Percentiles rank a stretch among this genome's conserved stretches.
Conservation (phyloP, 1,139 yeast species). For the Casaregolazyma lundiana region DNA sequence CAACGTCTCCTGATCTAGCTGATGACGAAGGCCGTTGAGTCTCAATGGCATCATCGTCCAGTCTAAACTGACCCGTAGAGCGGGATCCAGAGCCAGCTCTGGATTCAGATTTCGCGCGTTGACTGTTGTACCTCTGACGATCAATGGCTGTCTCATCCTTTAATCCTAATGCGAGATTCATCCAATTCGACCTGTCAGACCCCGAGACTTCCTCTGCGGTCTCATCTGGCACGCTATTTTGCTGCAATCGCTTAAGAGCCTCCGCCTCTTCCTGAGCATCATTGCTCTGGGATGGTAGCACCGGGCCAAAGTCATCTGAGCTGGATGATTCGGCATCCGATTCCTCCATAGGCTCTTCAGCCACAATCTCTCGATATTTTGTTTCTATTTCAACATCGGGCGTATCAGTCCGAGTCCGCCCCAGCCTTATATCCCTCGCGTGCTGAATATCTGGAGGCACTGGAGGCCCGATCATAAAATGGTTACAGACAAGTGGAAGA, state of each 20-base stretch:
- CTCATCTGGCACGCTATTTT: slow-evolving; percentile 6
- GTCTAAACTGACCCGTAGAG: background rate
- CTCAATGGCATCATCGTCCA: background rate
- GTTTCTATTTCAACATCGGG: background rate
- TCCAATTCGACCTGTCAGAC: slow-evolving; percentile 15
- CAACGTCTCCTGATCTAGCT: background rate
- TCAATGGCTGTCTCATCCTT: background rate
- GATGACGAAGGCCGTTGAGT: slow-evolving; percentile 1
- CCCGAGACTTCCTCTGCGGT: background rate
- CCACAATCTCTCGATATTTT: background rate
- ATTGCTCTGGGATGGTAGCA: slow-evolving; percentile 8
- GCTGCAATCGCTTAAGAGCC: slow-evolving; percentile 15
- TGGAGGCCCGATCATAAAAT: slow-evolving; percentile 17
- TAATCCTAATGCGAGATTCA: slow-evolving; percentile 17
- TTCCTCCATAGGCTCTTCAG: slow-evolving; percentile 9
- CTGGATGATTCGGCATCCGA: slow-evolving; percentile 7
- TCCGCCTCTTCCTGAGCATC: slow-evolving; percentile 15
- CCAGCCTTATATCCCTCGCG: slow-evolving; percentile 7
- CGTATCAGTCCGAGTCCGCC: background rate
- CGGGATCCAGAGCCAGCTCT: background rate
- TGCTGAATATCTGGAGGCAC: slow-evolving; percentile 16
- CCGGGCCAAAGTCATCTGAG: slow-evolving; percentile 16
- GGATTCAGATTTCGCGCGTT: background rate
- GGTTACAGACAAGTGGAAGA: background rate
- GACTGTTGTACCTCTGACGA: background rate